A percentile compares a stretch with the other conserved stretches of the same genome.
Evolutionary conservation across 164 flowering plant genomes (phyloP).

Genomic region (Nymphaea colorata): DNA sequence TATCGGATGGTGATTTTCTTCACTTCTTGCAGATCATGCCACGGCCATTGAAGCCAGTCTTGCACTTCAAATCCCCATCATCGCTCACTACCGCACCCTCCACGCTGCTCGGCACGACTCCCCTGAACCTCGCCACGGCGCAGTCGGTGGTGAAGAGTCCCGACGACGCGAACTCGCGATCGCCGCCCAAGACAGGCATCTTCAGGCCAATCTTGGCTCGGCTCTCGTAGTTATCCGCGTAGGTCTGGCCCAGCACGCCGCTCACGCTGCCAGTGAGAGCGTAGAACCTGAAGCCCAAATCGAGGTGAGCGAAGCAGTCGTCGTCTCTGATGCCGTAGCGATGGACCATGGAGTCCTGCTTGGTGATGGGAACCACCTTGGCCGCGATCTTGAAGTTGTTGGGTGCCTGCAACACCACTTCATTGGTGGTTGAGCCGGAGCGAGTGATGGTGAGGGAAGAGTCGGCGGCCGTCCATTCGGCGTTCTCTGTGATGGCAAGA

Average conservation of each 20-base stretch:
- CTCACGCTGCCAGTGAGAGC: constrained; percentile 6
- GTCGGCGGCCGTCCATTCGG: constrained; percentile 5
- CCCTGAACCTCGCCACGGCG: constrained; percentile 15
- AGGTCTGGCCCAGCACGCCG: constrained; percentile 22
- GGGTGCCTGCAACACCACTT: constrained; percentile 1
- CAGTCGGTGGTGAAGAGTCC: constrained; percentile 42
- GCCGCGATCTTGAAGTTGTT: constrained; percentile 7
- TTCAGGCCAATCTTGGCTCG: constrained; percentile 7
- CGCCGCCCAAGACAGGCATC: constrained; percentile 18
- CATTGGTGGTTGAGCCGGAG: constrained; percentile 12
- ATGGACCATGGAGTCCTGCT: constrained; percentile 13
- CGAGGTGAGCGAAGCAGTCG: constrained; percentile 19
- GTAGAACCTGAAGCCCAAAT: constrained; percentile 16
- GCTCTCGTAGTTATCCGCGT: constrained; percentile 8
- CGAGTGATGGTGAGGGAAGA: constrained; percentile 1
- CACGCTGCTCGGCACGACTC: not conserved
- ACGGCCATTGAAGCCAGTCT: constrained; percentile 12
- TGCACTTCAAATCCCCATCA: constrained; percentile 8
- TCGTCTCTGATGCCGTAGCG: constrained; percentile 11
- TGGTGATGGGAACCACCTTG: constrained; percentile 10
- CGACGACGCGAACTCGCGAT: constrained; percentile 14
- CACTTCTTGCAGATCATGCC: constrained; percentile 23
- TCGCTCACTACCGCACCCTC: not conserved
- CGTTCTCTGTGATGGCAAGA: constrained; percentile 5
- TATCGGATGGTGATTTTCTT: not conserved